phyloP scores from a whole-genome alignment of 2,329 filamentous ascomycete genomes.

The Calonectria multiphialidica region DNA sequence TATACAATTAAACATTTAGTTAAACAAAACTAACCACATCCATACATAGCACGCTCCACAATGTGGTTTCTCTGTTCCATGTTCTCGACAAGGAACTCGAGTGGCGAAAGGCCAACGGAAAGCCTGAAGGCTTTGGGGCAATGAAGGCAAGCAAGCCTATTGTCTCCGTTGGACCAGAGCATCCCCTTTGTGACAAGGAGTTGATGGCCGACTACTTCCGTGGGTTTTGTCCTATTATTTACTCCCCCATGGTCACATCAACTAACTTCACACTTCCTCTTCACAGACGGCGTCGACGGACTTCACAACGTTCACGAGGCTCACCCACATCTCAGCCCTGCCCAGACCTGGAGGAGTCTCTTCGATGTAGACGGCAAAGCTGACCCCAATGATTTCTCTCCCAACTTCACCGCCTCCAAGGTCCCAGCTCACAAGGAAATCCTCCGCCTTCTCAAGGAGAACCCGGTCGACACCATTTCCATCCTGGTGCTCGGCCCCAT shows the following conservation, averaged over 20 bases:
- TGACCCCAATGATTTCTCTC: constrained; percentile 60
- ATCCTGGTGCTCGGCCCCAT: constrained; percentile 91
- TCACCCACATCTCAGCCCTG: constrained; percentile 80
- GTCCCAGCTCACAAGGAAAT: constrained; percentile 86
- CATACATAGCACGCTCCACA: constrained; percentile 80
- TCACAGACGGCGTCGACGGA: constrained; percentile 78
- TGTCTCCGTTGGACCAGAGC: constrained; percentile 87
- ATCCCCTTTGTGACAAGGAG: constrained; percentile 85
- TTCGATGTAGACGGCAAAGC: constrained; percentile 61
- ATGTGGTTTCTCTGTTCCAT: constrained; percentile 91
- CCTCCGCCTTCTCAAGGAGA: constrained; percentile 84
- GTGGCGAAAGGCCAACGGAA: constrained; percentile 81
- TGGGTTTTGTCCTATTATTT: constrained; percentile 58
- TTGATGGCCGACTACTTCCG: constrained; percentile 90
- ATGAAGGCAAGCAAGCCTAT: constrained; percentile 82
- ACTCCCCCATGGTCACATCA: not conserved
- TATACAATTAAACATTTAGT: not conserved
- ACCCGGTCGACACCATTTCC: constrained; percentile 86
- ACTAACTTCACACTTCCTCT: constrained; percentile 19
- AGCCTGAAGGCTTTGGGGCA: constrained; percentile 77
- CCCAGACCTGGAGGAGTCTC: constrained; percentile 79
- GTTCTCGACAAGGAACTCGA: constrained; percentile 89
- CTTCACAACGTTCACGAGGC: constrained; percentile 80
- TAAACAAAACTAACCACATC: not conserved
- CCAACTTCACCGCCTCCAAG: constrained; percentile 82